These are phyloP conservation scores for Paracoccidioides lutzii DNA, from an alignment of 2,329 filamentous ascomycete species.

Conservation along the genomic window DNA sequence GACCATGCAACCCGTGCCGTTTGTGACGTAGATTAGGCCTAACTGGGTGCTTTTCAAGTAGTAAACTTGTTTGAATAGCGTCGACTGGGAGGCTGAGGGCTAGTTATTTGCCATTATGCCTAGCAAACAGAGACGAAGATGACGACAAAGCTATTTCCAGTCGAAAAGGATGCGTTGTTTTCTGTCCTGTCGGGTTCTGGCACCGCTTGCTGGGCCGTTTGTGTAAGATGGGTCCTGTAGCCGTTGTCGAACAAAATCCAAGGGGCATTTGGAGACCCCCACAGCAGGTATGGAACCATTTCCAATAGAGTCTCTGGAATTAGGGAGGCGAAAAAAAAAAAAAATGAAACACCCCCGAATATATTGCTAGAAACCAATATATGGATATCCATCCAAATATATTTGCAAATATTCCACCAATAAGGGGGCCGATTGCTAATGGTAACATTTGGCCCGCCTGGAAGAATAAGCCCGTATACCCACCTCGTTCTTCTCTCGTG, in stretches of 20 bases:
- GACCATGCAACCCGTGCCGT: conserved; percentile 42
- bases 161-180: conserved; percentile 37
- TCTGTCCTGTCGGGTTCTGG: too few relatives aligned
- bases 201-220: too few relatives aligned
- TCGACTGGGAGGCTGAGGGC: conserved; percentile 42
- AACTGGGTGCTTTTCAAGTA: conserved; percentile 33
- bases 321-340: conserved; percentile 21
- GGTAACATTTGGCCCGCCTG: conserved; percentile 26
- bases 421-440: conserved; percentile 30
- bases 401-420: conserved; percentile 29
- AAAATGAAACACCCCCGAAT: conserved; percentile 21
- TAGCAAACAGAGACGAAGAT: conserved; percentile 40
- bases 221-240: background rate
- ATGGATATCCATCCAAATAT: conserved; percentile 30
- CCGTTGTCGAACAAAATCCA: conserved; percentile 10
- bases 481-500: conserved; percentile 28
- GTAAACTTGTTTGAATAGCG: conserved; percentile 35
- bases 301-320: conserved; percentile 31
- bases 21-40: conserved; percentile 42
- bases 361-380: conserved; percentile 34
- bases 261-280: conserved; percentile 10
- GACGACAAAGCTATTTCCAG: conserved; percentile 32
- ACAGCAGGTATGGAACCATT: conserved; percentile 17
- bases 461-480: conserved; percentile 31
- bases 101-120: conserved; percentile 44